phyloP scores from a whole-genome alignment of 1,284 basidiomycete species.

The Austropuccinia psidii region DNA sequence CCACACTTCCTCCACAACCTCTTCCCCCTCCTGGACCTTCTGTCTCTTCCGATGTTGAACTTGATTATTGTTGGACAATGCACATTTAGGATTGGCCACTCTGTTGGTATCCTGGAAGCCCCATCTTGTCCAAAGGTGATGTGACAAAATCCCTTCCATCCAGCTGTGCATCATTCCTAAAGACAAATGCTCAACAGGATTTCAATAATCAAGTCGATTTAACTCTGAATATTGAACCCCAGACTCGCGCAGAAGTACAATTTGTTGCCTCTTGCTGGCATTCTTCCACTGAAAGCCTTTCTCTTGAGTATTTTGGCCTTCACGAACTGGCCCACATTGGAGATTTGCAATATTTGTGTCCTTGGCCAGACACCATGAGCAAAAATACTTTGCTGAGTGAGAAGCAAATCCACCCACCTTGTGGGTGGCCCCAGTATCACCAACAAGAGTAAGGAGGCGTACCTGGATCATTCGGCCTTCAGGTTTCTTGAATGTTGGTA shows the following conservation, averaged over 20 bases:
- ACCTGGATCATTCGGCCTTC: background rate
- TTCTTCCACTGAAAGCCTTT: background rate
- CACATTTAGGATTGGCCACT: too few relatives aligned
- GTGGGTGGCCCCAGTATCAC: background rate
- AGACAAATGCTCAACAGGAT: background rate
- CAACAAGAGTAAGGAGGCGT: background rate
- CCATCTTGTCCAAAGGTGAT: background rate
- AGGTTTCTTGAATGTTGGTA: background rate
- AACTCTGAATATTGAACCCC: constrained; percentile 14
- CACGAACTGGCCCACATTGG: too few relatives aligned
- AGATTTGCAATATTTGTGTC: background rate
- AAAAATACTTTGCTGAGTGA: background rate
- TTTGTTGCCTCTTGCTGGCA: background rate
- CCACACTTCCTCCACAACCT: too few relatives aligned
- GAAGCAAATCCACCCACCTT: background rate
- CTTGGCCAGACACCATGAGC: background rate
- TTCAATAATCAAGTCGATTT: constrained; percentile 12
- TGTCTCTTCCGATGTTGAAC: too few relatives aligned
- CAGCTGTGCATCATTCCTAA: constrained; percentile 26
- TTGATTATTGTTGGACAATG: too few relatives aligned
- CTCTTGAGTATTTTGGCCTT: too few relatives aligned
- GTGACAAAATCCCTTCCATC: constrained; percentile 8
- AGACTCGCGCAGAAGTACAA: background rate
- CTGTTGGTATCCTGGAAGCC: too few relatives aligned
- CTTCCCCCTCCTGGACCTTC: too few relatives aligned